These are phyloP conservation scores for Vitis rotundifolia DNA, from an alignment of 164 flowering plant genomes.

Conservation along the genomic window DNA sequence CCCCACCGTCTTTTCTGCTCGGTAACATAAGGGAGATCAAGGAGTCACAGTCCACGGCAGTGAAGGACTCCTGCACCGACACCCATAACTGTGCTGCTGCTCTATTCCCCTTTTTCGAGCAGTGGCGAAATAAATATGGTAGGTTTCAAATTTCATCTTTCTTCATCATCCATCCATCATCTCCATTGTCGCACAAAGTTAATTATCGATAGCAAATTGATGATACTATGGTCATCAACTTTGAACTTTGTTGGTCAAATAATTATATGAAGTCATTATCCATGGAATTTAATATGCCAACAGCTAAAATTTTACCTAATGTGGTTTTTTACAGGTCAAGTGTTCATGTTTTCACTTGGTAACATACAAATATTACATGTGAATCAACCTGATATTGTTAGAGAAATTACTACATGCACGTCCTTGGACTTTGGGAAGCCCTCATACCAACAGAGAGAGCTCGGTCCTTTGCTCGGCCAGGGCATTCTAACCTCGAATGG, in stretches of 20 bases:
- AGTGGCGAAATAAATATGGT: constrained; percentile 27
- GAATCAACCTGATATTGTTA: constrained; percentile 15
- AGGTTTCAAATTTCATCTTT: too few species aligned
- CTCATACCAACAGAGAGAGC: constrained; percentile 17
- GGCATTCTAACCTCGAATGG: constrained; percentile 32
- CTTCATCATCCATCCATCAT: background rate
- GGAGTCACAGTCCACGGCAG: background rate
- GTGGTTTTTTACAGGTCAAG: constrained; percentile 11
- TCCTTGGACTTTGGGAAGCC: constrained; percentile 33
- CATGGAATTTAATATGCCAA: too few species aligned
- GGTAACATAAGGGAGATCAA: constrained; percentile 10
- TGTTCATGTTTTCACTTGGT: constrained; percentile 20
- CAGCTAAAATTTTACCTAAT: background rate
- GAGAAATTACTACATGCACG: constrained; percentile 20
- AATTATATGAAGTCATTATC: too few species aligned
- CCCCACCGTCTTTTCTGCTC: background rate
- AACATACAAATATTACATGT: constrained; percentile 19
- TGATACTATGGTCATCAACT: too few species aligned
- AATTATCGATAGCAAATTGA: too few species aligned
- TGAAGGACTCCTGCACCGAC: background rate
- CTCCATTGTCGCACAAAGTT: background rate
- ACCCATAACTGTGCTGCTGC: constrained; percentile 6
- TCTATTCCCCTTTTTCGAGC: constrained; percentile 23
- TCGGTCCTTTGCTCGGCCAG: constrained; percentile 27
- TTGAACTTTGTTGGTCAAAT: too few species aligned